Evolutionary conservation across 805 yeast species (phyloP), one percentile per base, ranked within the genome.

Genomic region (Zygoascus ofunaensis): DNA sequence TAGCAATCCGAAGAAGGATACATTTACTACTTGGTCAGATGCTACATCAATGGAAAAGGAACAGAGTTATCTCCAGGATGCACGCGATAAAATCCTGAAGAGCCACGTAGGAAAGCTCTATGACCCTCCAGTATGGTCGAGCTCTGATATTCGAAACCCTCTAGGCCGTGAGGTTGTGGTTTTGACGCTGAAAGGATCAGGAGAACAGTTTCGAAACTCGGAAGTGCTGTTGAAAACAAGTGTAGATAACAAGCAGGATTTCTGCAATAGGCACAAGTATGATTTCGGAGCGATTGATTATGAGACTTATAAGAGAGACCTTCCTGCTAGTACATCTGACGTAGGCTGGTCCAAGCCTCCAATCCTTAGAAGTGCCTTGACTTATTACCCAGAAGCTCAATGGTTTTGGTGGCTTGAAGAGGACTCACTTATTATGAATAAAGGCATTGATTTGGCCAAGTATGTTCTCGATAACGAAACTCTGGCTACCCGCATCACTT

Each of bases 331-430:
- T 26, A 12, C 12, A 26, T 12, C 30, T 12, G 39, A 36, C 20
- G 24, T 21, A 3, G 39, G 39, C 4, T 63, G 67, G 66, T 50
- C 46, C 37, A 63, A 63, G 37, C 44, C 62, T 18, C 58, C 60
- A 12, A 60, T 64, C 15, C 53, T 63, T 15, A 49, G 50, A 37
- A 58, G 60, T 7, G 55, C 62, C 3, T 58, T 59, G 23, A 50
- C 51, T 8, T 37, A 36, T 14, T 46, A 57, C 40, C 64, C 66
- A 2, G 55, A 61, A 1, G 62, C 57, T 10, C 62, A 63, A 41
- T 63, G 67, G 67, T 49, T 63, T 33, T 61, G 64, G 63, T 62
- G 64, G 65, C 52, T 63, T 12, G 67, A 63, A 43, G 48, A 53
- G 8, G 67, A 63, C 33, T 56, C 58, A 10, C 45, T 63, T 22